Evolutionary conservation across 1,284 basidiomycete species (phyloP), one percentile per base, ranked within the genome.

Genomic region (Somion occarium): DNA sequence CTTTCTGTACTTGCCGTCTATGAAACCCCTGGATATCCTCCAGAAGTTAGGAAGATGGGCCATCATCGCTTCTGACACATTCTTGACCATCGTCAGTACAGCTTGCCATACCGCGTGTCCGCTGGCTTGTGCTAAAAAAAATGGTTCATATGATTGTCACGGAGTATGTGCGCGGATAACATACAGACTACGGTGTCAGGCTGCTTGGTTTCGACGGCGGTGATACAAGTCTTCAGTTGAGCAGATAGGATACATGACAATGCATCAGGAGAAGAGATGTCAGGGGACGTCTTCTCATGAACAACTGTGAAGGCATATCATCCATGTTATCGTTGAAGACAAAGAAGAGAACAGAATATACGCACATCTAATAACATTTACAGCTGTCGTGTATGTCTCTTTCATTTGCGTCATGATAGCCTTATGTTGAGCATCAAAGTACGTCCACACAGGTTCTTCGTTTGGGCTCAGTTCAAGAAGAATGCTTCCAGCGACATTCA

Each of bases 371-470:
- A 92, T 73, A 15, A 69, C 64, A n/a, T 74, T 70, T 18, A 76
- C 65, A 11, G 81, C 74, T 44, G 75, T 71, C 38, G 78, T 75
- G 65, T 86, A 89, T 0, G 84, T 75, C 23, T 77, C 75, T 55
- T 80, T 83, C 80, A 98, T 89, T 54, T 85, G 80, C 26, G 85
- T 79, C 56, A 93, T 73, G 47, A 98, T 91, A 61, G 92, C 82
- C 44, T 83, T 80, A 65, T 98, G 93, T 59, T 98, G 95, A 50
- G 86, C 85, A 62, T 98, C 96, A 58, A 99, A 89, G 66, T 92
- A 99, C 18, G 87, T 83, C 91, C 94, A 96, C 44, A 94, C 84
- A 0, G 95, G 92, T 61, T 94, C 91, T 56, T 95, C 91, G 11
- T 82, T 79, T 0, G 79, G 74, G 60, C 89, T 88, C 53, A 98